Base-by-base conservation (phyloP, 352 stramenopile genomes). In the Pythium sukuiense region DNA sequence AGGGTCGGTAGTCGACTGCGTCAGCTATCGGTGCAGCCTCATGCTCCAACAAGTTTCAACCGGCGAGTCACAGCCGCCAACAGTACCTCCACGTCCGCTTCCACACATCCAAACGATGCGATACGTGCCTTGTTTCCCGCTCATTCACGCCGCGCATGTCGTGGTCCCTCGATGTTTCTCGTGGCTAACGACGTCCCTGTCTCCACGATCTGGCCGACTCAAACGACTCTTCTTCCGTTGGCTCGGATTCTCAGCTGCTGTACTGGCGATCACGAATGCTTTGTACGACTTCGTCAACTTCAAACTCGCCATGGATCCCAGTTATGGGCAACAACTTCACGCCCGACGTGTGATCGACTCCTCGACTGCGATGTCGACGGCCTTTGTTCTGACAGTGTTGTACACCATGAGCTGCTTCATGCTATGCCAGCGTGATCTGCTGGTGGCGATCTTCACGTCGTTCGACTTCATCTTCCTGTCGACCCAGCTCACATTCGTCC, bases 381-480 rank as follows among this genome's bases (percentile, higher is more conserved):
- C 35, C 11, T 18, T 55, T 4, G 35, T 27, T 1, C 9, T 66
- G 14, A 62, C 52, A 13, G 30, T 32, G 2, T 0, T 62, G 13
- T 69, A 72, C 35, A 52, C 30, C 3, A 1, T 18, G 8, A 20
- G n/a, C 18, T 69, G 60, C 41, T 11, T 33, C 18, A 8, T 45
- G 3, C 20, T 66, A 14, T 63, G 39, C 18, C 66, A 72, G 3
- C 60, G 43, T 3, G n/a, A 35, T 12, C 41, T 72, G 6, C 33
- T 72, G 0, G n/a, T 27, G 0, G 29, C 52, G 6, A 35, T 66
- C 30, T 9, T 52, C 29, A 20, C 39, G 30, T 72, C 55, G 2
- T 72, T 72, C n/a, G 66, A 72, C n/a, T 72, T 72, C 20, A 14
- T 67, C 20, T 72, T 72, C 20, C 59, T 65, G 54, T 59, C 61